These are phyloP conservation scores for Pestalotiopsis sp. DNA, from an alignment of 2,329 filamentous ascomycete species.

Conservation along the genomic window DNA sequence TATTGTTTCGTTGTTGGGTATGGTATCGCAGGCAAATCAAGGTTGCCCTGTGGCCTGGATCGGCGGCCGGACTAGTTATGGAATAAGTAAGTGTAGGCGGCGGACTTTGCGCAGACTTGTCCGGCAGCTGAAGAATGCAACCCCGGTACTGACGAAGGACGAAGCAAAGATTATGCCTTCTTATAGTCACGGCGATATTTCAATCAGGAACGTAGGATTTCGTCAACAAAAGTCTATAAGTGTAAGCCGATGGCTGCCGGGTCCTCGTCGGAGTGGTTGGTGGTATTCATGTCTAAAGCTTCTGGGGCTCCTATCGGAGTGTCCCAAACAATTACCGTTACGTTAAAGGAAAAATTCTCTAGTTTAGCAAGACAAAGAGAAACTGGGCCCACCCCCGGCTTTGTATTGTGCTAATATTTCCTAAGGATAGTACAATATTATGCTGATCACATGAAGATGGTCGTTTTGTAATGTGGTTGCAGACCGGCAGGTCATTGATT, in stretches of 20 bases:
- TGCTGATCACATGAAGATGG: background rate
- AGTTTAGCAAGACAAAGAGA: constrained; percentile 1
- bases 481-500: background rate
- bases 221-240: background rate
- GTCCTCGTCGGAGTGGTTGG: background rate
- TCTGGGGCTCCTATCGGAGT: constrained; percentile 9
- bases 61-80: background rate
- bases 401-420: background rate
- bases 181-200: background rate
- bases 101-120: background rate
- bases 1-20: background rate
- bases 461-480: background rate
- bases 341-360: constrained; percentile 12
- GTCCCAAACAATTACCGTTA: constrained; percentile 4
- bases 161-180: background rate
- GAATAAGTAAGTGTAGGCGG: background rate
- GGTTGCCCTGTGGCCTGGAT: background rate
- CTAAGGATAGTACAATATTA: background rate
- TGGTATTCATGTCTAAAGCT: background rate
- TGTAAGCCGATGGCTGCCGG: background rate
- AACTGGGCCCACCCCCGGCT: constrained; percentile 7
- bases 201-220: background rate
- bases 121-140: background rate
- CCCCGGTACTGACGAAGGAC: background rate
- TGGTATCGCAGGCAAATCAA: background rate